Base-by-base conservation (phyloP, 192 early-diverging fungal species). In the Geosiphon pyriformis region DNA sequence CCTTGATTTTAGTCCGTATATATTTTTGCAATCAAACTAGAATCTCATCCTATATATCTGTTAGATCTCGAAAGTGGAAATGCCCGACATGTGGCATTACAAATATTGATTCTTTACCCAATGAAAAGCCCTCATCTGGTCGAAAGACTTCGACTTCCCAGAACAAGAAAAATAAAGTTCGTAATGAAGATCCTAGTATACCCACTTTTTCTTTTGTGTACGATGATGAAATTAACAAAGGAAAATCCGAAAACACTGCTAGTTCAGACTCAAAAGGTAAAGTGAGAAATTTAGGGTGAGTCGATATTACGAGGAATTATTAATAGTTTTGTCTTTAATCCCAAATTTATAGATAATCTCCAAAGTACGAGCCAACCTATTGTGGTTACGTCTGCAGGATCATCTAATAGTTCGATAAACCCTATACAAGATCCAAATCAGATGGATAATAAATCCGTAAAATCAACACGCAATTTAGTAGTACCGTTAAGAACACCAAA, bases 261-360 rank as follows among this genome's bases (percentile, higher is more conserved):
- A 90, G 82, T 31, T 90, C 88, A 15, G 76, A 76, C 15, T 83
- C 84, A 71, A 92, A 75, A 46, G 91, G 88, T 42, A 90, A 67
- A 49, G 84, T 82, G 68, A n/a, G n/a, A n/a, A n/a, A n/a, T n/a
- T n/a, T n/a, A n/a, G n/a, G n/a, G n/a, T n/a, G n/a, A n/a, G n/a
- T n/a, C n/a, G n/a, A n/a, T n/a, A n/a, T n/a, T n/a, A n/a, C n/a
- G n/a, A n/a, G n/a, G n/a, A n/a, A n/a, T n/a, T n/a, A n/a, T n/a
- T n/a, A n/a, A n/a, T n/a, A n/a, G n/a, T n/a, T n/a, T n/a, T n/a
- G n/a, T n/a, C n/a, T n/a, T n/a, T n/a, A n/a, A n/a, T n/a, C n/a
- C n/a, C n/a, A n/a, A n/a, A n/a, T n/a, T n/a, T n/a, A n/a, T n/a
- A n/a, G n/a, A n/a, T n/a, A n/a, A n/a, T n/a, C n/a, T n/a, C n/a